Evolutionary conservation across 2,329 filamentous ascomycete species (phyloP).

Genomic region (Cladosporium velox): DNA sequence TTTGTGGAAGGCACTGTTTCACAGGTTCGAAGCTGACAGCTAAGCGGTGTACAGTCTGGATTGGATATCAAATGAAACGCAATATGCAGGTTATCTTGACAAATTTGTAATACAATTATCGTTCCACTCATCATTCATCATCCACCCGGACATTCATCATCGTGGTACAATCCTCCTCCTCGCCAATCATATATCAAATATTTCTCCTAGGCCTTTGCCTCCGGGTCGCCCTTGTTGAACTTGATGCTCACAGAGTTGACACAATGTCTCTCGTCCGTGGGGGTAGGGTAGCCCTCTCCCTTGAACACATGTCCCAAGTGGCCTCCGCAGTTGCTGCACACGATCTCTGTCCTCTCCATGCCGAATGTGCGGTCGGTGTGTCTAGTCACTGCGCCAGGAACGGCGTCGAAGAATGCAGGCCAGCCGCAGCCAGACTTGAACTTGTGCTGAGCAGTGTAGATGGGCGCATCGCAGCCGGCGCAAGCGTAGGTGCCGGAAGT

Average conservation of each 20-base stretch:
- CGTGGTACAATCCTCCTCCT: neutral
- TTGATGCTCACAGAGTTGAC: constrained; percentile 91
- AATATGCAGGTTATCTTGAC: neutral
- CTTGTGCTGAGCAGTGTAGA: constrained; percentile 93
- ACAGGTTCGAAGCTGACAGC: neutral
- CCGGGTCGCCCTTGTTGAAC: constrained; percentile 69
- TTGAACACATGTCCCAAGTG: constrained; percentile 91
- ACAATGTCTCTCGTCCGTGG: constrained; percentile 95
- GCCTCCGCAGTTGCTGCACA: constrained; percentile 91
- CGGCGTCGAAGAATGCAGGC: constrained; percentile 96
- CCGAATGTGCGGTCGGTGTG: constrained; percentile 76
- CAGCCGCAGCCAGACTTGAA: constrained; percentile 96
- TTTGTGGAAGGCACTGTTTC: neutral
- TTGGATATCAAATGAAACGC: neutral
- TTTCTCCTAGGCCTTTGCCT: constrained; percentile 30
- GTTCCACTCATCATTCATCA: neutral
- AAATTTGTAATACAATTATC: neutral
- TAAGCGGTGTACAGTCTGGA: neutral
- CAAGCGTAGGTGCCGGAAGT: constrained; percentile 79
- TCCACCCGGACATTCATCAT: constrained; percentile 2
- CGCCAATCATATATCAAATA: too few relatives aligned
- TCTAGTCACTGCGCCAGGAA: constrained; percentile 84
- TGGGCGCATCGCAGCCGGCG: constrained; percentile 79
- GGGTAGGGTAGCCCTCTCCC: constrained; percentile 78
- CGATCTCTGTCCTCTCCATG: constrained; percentile 88